These are phyloP conservation scores for Pythium biforme DNA, from an alignment of 352 stramenopile genomes.

Conservation along the genomic window DNA sequence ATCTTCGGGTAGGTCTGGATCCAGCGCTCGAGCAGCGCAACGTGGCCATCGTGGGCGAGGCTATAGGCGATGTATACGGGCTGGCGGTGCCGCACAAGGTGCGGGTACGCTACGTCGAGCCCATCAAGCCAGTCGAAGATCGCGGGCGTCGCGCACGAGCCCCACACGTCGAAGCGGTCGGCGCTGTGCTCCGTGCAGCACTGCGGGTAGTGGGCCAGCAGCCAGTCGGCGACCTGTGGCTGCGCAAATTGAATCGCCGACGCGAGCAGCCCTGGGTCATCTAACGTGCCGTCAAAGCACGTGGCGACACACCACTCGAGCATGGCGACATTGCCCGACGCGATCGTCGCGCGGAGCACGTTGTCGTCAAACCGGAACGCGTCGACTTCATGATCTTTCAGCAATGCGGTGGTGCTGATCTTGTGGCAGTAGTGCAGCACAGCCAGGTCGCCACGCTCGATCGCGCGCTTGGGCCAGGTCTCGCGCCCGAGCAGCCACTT, in stretches of 20 bases:
- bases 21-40: neutral
- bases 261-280: no score
- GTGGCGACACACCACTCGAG: no score
- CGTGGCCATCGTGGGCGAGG: neutral
- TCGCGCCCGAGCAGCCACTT: neutral
- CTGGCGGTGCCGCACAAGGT: neutral
- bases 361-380: no score
- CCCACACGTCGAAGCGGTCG: neutral
- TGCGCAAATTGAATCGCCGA: neutral
- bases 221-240: constrained; percentile 3
- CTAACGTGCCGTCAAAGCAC: no score
- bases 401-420: neutral
- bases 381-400: no score
- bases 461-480: constrained; percentile 1
- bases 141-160: neutral
- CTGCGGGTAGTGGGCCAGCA: neutral
- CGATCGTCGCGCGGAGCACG: no score
- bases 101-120: neutral
- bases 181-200: neutral
- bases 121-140: constrained; percentile 1
- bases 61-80: neutral
- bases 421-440: neutral
- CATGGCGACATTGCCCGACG: no score
- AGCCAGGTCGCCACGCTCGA: neutral
- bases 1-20: neutral